Evolutionary conservation across 495 filamentous ascomycete species (phyloP).

Genomic region (Aspergillus ostianus): DNA sequence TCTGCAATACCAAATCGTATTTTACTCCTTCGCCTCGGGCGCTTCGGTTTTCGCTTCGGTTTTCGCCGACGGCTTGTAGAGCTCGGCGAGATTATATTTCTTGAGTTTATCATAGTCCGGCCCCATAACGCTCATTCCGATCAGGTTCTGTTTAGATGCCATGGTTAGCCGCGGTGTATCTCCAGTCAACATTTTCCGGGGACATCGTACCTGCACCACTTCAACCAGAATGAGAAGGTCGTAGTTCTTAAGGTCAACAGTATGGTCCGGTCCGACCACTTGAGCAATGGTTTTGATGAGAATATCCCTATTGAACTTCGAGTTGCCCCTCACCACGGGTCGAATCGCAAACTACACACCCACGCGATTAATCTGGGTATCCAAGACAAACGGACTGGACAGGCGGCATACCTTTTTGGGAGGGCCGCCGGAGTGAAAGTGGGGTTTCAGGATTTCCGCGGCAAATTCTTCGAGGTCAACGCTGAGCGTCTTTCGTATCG

Average conservation of each 20-base stretch:
- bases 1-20: not conserved
- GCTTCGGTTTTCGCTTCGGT: not conserved
- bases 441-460: slow-evolving; percentile 62
- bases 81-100: slow-evolving; percentile 69
- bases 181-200: not conserved
- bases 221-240: slow-evolving; percentile 87
- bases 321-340: slow-evolving; percentile 76
- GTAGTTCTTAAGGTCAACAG: slow-evolving; percentile 77
- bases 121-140: slow-evolving; percentile 75
- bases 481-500: slow-evolving; percentile 75
- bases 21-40: not conserved
- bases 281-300: slow-evolving; percentile 80
- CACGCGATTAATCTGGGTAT: not conserved
- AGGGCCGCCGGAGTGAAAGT: slow-evolving; percentile 62
- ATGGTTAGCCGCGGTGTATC: slow-evolving; percentile 11
- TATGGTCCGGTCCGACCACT: slow-evolving; percentile 65
- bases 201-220: slow-evolving; percentile 72
- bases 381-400: not conserved
- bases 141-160: slow-evolving; percentile 55
- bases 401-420: slow-evolving; percentile 46
- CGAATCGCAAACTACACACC: slow-evolving; percentile 80
- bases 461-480: slow-evolving; percentile 72
- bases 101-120: slow-evolving; percentile 68
- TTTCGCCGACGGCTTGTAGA: slow-evolving; percentile 49
- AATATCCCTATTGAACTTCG: slow-evolving; percentile 64